A percentile compares a stretch with the other conserved stretches of the same genome.
Conservation (phyloP, 192 early-diverging fungal species). For the Lobosporangium transversale region DNA sequence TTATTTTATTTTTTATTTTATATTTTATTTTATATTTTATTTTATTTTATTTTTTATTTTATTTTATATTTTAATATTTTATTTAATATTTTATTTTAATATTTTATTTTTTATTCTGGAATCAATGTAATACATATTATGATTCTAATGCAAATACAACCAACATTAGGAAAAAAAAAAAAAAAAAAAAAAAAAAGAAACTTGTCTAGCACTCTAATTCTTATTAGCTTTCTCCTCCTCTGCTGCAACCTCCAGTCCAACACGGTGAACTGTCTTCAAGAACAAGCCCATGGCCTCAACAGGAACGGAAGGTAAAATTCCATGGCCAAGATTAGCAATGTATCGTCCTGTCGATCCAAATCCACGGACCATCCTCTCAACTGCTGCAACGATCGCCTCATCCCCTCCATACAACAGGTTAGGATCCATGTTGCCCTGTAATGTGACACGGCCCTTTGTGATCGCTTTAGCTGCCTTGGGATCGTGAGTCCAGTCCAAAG, state of each 20-base stretch:
- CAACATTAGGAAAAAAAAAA: background rate
- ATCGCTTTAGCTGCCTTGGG: constrained; percentile 68
- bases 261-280: constrained; percentile 73
- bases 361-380: constrained; percentile 78
- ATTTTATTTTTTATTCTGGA: background rate
- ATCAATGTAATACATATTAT: background rate
- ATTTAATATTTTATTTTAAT: background rate
- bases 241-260: constrained; percentile 60
- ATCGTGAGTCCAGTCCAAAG: constrained; percentile 91
- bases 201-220: no score
- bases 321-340: constrained; percentile 98
- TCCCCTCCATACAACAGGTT: constrained; percentile 78
- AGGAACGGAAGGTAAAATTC: constrained; percentile 88
- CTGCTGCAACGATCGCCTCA: constrained; percentile 77
- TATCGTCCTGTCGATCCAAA: constrained; percentile 81
- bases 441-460: constrained; percentile 64
- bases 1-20: background rate
- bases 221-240: constrained; percentile 10
- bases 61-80: background rate
- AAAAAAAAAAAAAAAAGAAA: constrained; percentile 3
- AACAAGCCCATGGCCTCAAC: constrained; percentile 77
- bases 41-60: background rate
- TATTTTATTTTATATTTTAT: background rate
- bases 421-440: constrained; percentile 99
- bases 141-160: background rate